Conservation (phyloP, 768 basidiomycete genomes). For the Mycena kentingensis region DNA sequence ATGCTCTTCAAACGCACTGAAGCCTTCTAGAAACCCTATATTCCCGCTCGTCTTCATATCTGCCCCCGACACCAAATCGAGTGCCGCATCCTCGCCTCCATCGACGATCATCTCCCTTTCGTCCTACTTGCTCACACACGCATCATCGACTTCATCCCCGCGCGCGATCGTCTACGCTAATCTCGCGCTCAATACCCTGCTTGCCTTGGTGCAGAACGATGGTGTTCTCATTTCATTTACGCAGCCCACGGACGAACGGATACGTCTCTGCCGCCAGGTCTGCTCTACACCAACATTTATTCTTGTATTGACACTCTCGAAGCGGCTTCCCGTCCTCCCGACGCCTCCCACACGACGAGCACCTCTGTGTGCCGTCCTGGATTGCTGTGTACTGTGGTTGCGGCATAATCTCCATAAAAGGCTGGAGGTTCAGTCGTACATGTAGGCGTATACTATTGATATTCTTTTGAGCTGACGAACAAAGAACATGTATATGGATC, state of each 20-base stretch:
- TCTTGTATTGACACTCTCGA: slow-evolving; percentile 1
- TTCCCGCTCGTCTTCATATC: slow-evolving; percentile 51
- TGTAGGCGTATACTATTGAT: slow-evolving; percentile 35
- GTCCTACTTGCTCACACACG: slow-evolving; percentile 69
- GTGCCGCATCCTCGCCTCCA: slow-evolving; percentile 38
- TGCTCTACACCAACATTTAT: slow-evolving; percentile 13
- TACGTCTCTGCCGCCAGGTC: slow-evolving; percentile 69
- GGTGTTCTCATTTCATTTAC: slow-evolving; percentile 50
- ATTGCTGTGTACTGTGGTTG: slow-evolving; percentile 70
- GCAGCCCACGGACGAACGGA: slow-evolving; percentile 38
- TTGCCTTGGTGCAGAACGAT: slow-evolving; percentile 52
- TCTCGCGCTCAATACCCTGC: slow-evolving; percentile 54
- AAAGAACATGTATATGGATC: slow-evolving; percentile 56
- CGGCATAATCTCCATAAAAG: slow-evolving; percentile 69
- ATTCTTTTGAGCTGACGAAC: too few species aligned
- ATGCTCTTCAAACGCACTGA: too few species aligned
- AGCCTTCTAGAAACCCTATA: slow-evolving; percentile 46
- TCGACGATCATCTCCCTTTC: slow-evolving; percentile 57
- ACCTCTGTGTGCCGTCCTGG: slow-evolving; percentile 60
- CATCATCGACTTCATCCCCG: slow-evolving; percentile 58
- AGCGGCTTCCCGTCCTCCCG: slow-evolving; percentile 59
- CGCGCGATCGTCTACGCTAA: slow-evolving; percentile 65
- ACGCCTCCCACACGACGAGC: slow-evolving; percentile 40
- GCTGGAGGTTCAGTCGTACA: slow-evolving; percentile 57
- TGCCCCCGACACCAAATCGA: slow-evolving; percentile 24